These are phyloP conservation scores for Neoboletus brunneissimus DNA, from an alignment of 768 basidiomycete genomes.

Conservation along the genomic window DNA sequence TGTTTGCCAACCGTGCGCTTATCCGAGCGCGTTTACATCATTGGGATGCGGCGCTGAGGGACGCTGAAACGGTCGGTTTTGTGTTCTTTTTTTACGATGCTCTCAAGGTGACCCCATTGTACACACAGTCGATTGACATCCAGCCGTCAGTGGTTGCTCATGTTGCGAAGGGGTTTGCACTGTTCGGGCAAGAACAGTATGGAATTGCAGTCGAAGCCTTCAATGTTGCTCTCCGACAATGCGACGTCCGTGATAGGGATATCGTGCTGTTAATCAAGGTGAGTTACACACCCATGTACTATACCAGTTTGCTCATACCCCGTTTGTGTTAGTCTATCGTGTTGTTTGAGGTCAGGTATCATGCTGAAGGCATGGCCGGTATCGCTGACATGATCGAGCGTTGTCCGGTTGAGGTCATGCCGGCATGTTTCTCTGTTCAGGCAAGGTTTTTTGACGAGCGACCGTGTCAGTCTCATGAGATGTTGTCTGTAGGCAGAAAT, in stretches of 20 bases:
- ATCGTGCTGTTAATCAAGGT: constrained; percentile 5
- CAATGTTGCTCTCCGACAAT: constrained; percentile 7
- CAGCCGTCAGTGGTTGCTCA: constrained; percentile 9
- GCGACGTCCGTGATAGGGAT: constrained; percentile 4
- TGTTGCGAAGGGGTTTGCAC: constrained; percentile 6
- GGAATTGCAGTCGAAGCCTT: constrained; percentile 4
- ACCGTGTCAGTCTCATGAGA: not conserved
- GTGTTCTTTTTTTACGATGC: not conserved
- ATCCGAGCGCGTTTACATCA: constrained; percentile 6
- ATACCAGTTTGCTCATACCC: not conserved
- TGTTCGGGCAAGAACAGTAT: constrained; percentile 10
- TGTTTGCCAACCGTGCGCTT: constrained; percentile 5
- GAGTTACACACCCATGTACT: not conserved
- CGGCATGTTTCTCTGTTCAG: constrained; percentile 4
- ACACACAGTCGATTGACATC: constrained; percentile 8
- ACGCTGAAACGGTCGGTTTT: constrained; percentile 7
- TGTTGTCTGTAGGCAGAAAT: constrained; percentile 5
- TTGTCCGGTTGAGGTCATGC: constrained; percentile 1
- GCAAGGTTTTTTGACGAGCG: not conserved
- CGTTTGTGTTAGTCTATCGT: not conserved
- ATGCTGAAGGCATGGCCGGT: constrained; percentile 12
- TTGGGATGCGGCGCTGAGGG: constrained; percentile 8
- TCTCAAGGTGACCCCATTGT: not conserved
- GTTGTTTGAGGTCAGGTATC: constrained; percentile 9
- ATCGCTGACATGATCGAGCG: constrained; percentile 3